Percentiles rank a stretch among this genome's conserved stretches.
These are phyloP conservation scores for Ilex aquifolium DNA, from an alignment of 257 asterid genomes.

Conservation along the genomic window DNA sequence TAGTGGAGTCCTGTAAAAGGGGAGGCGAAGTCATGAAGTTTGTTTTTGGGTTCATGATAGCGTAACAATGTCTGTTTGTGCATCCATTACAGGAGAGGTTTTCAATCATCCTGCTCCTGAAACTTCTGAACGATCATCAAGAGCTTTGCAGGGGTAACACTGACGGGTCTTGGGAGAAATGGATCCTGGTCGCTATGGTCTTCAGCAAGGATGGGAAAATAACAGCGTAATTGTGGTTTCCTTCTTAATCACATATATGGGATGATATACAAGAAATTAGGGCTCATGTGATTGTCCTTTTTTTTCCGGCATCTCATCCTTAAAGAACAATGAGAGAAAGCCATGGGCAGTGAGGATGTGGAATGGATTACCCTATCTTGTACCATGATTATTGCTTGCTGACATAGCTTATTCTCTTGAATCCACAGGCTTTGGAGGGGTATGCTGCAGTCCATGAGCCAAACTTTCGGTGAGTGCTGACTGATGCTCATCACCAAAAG, in stretches of 20 bases:
- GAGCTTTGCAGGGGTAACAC: constrained; percentile 49
- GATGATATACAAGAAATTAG: constrained; percentile 84
- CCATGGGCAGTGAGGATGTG: constrained; percentile 99
- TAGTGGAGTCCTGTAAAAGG: constrained; percentile 43
- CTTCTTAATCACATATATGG: constrained; percentile 96
- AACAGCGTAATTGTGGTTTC: constrained; percentile 99
- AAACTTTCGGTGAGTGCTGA: constrained; percentile 75
- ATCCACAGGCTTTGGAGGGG: constrained; percentile 99
- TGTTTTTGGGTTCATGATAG: constrained; percentile 40
- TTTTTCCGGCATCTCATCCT: constrained; percentile 78
- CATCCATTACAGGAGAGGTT: constrained; percentile 77
- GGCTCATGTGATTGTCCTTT: constrained; percentile 75
- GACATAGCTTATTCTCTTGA: constrained; percentile 98
- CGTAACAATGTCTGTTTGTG: constrained; percentile 54
- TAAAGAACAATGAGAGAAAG: constrained; percentile 78
- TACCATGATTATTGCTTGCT: constrained; percentile 83
- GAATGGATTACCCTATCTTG: constrained; percentile 89
- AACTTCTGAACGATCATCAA: constrained; percentile 47
- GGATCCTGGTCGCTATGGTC: constrained; percentile 98
- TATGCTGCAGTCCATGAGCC: constrained; percentile 83
- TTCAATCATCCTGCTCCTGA: constrained; percentile 60
- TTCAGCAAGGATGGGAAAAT: constrained; percentile 99
- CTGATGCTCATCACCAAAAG: constrained; percentile 29
- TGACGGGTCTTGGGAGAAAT: constrained; percentile 48
- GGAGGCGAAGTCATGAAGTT: constrained; percentile 39